Conservation (phyloP, 805 yeast genomes). For the Candida schatavii region DNA sequence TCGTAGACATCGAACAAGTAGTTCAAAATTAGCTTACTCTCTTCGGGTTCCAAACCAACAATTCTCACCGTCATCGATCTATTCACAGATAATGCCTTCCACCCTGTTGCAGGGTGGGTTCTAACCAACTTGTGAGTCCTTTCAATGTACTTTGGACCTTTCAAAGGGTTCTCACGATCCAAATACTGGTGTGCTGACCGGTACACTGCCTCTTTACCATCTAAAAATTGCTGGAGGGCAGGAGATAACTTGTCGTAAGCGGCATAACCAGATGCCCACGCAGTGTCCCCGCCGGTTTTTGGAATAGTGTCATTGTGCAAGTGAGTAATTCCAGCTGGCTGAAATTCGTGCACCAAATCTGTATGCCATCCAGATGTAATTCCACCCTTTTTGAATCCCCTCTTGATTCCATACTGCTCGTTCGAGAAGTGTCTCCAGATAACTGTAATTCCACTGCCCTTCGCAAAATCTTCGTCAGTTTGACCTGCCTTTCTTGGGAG, state of each 20-base stretch:
- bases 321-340: constrained; percentile 55
- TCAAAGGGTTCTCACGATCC: constrained; percentile 31
- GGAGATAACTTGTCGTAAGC: constrained; percentile 53
- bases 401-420: constrained; percentile 17
- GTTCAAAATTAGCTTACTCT: constrained; percentile 37
- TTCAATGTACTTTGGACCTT: constrained; percentile 27
- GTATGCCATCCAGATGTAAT: constrained; percentile 44
- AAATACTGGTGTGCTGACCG: constrained; percentile 38
- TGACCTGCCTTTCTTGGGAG: constrained; percentile 14
- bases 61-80: constrained; percentile 28
- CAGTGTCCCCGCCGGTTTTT: constrained; percentile 50
- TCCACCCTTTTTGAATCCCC: constrained; percentile 22
- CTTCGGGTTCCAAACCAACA: constrained; percentile 28
- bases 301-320: constrained; percentile 52
- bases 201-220: constrained; percentile 43
- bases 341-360: constrained; percentile 53
- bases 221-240: constrained; percentile 42
- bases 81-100: constrained; percentile 30
- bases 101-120: constrained; percentile 33
- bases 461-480: constrained; percentile 14
- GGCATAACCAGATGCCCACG: constrained; percentile 50
- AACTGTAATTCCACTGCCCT: constrained; percentile 23
- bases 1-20: constrained; percentile 42
- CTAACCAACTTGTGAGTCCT: constrained; percentile 30
- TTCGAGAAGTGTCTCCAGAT: constrained; percentile 28